Evolutionary conservation across 805 yeast genomes (phyloP).

Genomic region (Naumovozyma castellii): DNA sequence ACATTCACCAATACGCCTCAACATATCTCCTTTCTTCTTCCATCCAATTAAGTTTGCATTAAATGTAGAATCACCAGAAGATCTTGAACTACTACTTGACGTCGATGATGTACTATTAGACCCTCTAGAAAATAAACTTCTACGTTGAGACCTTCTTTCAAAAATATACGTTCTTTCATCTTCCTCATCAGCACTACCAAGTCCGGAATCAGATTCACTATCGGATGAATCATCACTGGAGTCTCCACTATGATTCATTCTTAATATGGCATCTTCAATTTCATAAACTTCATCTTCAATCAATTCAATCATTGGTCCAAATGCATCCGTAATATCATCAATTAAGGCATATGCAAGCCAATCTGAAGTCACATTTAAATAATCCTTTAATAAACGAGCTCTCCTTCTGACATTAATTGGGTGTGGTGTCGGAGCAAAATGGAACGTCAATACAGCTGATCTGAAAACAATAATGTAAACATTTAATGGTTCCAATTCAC

Average conservation of each 20-base stretch:
- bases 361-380: conserved; percentile 81
- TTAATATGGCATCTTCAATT: conserved; percentile 86
- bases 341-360: conserved; percentile 96
- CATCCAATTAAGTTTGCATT: conserved; percentile 50
- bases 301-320: conserved; percentile 91
- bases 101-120: conserved; percentile 11
- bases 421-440: conserved; percentile 90
- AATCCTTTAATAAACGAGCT: conserved; percentile 78
- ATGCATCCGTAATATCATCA: conserved; percentile 95
- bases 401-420: conserved; percentile 92
- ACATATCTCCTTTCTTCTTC: conserved; percentile 91
- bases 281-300: conserved; percentile 89
- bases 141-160: neutral
- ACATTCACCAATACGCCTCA: conserved; percentile 89
- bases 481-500: conserved; percentile 76
- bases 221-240: conserved; percentile 30
- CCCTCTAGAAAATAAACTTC: conserved; percentile 6
- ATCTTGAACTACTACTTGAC: conserved; percentile 18
- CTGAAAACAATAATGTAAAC: conserved; percentile 88
- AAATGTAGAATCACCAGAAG: conserved; percentile 30
- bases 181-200: conserved; percentile 10
- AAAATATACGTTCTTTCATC: conserved; percentile 1
- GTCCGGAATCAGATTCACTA: conserved; percentile 20
- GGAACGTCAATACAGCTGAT: conserved; percentile 87
- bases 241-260: conserved; percentile 66